Evolutionary conservation across 768 basidiomycete genomes (phyloP).

Genomic region (Suillus subluteus): DNA sequence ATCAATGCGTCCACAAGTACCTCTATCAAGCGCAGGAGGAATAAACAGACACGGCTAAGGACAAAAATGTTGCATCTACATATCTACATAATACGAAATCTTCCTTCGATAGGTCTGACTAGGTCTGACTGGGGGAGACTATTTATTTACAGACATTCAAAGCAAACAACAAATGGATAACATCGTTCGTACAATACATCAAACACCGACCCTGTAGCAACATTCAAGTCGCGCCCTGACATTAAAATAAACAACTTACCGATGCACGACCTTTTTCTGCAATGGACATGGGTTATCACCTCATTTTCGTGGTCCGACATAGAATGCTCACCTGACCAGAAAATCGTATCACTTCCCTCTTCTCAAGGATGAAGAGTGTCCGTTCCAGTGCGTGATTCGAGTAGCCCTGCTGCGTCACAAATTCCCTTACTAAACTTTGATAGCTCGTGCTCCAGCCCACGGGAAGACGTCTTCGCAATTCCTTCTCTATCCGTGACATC

Average conservation of each 20-base stretch:
- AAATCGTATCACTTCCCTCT: constrained; percentile 93
- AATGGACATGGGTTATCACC: constrained; percentile 15
- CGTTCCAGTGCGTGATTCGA: constrained; percentile 90
- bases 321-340: constrained; percentile 56
- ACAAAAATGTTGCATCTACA: no score
- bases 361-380: constrained; percentile 90
- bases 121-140: not conserved
- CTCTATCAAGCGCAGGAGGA: not conserved
- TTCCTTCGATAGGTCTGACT: no score
- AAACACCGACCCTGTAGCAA: constrained; percentile 35
- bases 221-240: constrained; percentile 9
- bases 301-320: not conserved
- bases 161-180: not conserved
- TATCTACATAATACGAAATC: no score
- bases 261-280: constrained; percentile 61
- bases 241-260: constrained; percentile 29
- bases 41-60: not conserved
- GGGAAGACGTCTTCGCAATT: constrained; percentile 79
- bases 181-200: not conserved
- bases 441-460: constrained; percentile 98
- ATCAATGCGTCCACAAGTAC: rapidly evolving
- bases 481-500: constrained; percentile 87
- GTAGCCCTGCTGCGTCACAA: constrained; percentile 91
- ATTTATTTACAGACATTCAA: constrained; percentile 5
- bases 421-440: constrained; percentile 89